Conservation (phyloP, 169 alveolate genomes). For the Haemoproteus tartakovskyi region DNA sequence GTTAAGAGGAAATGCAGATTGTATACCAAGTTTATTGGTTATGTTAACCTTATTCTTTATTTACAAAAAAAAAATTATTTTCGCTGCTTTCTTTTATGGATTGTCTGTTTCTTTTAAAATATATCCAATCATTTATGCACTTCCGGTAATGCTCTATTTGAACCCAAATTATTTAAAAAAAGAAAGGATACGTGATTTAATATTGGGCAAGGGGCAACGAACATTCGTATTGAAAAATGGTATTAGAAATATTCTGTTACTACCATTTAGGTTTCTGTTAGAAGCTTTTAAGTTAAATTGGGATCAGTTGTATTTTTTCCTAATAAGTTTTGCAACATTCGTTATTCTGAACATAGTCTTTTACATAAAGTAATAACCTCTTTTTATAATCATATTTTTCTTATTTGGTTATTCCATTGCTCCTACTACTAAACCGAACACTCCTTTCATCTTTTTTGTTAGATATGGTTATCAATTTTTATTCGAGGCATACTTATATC, state of each 20-base stretch:
- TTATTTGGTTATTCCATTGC: neutral
- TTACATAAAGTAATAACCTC: conserved; percentile 64
- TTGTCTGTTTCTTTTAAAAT: conserved; percentile 93
- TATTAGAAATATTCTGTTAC: no score
- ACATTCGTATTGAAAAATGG: no score
- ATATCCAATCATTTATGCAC: conserved; percentile 95
- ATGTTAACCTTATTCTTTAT: conserved; percentile 70
- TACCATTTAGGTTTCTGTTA: no score
- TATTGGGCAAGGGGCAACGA: no score
- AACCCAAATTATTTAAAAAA: conserved; percentile 40
- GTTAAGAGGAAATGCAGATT: conserved; percentile 94
- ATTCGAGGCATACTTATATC: conserved; percentile 94
- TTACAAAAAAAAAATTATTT: conserved; percentile 50
- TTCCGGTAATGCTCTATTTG: conserved; percentile 81
- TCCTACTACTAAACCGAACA: neutral
- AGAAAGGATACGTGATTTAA: conserved; percentile 28
- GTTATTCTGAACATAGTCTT: conserved; percentile 72
- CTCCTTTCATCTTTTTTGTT: neutral
- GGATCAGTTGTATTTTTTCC: conserved; percentile 74
- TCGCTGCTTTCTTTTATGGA: conserved; percentile 85
- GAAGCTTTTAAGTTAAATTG: conserved; percentile 51
- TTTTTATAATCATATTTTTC: neutral
- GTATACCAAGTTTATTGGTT: conserved; percentile 75
- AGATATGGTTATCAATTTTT: conserved; percentile 90
- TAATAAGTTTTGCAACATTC: conserved; percentile 79